Evolutionary conservation across 768 basidiomycete species (phyloP), one percentile per base, ranked within the genome.

Genomic region (Dacryopinax primogenitus): DNA sequence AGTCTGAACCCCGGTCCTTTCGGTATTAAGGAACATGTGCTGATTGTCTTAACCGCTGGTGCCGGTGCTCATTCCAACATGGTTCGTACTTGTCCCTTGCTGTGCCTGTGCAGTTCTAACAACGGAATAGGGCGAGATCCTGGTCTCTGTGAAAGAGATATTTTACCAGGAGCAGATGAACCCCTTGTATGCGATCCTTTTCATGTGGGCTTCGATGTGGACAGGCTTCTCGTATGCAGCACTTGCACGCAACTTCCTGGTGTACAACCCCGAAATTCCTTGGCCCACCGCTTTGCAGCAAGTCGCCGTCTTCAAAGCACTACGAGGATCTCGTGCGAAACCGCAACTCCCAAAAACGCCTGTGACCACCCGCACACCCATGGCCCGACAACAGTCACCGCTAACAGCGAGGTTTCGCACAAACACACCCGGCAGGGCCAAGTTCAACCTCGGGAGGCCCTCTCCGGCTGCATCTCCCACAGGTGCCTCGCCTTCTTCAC

Each of bases 1-100:
- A 69, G 68, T 85, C 86, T 74, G 63, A 74, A 74, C 51, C 72
- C 73, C 0, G 92, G 91, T 0, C 90, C 88, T 1, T 94, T 93
- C 79, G 86, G 83, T 67, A 85, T 93, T 80, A 94, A 94, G 79
- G 92, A 94, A 72, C 92, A 94, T 71, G 85, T 88, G 15, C 67
- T 85, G 84, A 72, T 86, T 88, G 71, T 87, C 28, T 81, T 90
- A 66, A 91, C 91, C 88, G 82, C 84, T 36, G 90, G 86, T 72
- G 81, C 88, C 30, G 51, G 51, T 21, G 78, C 81, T 64, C 51
- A 58, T 21, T 58, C 51, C 4, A 58, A 58, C 51, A 58, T 58
- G 51, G 51, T 58, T 7, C 12, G 51, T 26, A 4, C 45, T 23
- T 26, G 18, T 7, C 51, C 21, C 18, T 30, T 21, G 9, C 11